phyloP scores from a whole-genome alignment of 495 filamentous ascomycete genomes.

The Aspergillus homomorphus region DNA sequence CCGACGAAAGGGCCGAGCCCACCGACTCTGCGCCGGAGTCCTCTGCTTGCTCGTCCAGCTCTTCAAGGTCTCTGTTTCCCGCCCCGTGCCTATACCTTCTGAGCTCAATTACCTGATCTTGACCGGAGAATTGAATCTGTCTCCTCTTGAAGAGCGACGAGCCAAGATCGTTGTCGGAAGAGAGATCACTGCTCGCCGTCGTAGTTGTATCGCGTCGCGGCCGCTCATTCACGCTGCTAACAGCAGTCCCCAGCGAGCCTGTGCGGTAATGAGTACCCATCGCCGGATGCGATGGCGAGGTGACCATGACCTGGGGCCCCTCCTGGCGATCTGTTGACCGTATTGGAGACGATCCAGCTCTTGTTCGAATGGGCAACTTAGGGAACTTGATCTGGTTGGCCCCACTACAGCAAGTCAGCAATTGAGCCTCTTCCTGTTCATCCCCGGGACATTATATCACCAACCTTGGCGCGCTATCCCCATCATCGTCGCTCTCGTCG shows the following conservation, averaged over 20 bases:
- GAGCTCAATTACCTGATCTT: constrained; percentile 55
- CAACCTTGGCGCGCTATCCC: constrained; percentile 51
- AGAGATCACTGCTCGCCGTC: constrained; percentile 87
- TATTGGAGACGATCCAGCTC: constrained; percentile 85
- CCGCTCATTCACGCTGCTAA: constrained; percentile 59
- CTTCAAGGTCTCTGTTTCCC: constrained; percentile 42
- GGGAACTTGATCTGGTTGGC: constrained; percentile 87
- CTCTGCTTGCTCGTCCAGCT: constrained; percentile 53
- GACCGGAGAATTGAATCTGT: constrained; percentile 51
- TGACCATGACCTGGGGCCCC: constrained; percentile 53
- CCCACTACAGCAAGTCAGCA: constrained; percentile 39
- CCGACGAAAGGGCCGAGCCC: constrained; percentile 61
- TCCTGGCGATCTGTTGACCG: constrained; percentile 53
- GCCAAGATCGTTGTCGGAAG: constrained; percentile 83
- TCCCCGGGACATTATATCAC: background rate
- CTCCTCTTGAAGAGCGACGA: constrained; percentile 60
- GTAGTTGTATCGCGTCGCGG: constrained; percentile 82
- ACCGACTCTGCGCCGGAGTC: constrained; percentile 64
- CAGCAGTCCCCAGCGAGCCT: constrained; percentile 73
- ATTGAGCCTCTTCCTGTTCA: background rate
- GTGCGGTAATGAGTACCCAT: constrained; percentile 53
- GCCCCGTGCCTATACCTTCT: constrained; percentile 58
- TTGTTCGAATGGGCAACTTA: constrained; percentile 86
- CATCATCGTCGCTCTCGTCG: constrained; percentile 92
- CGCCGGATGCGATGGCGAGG: constrained; percentile 51